Conservation (phyloP, 345 rosid species). For the Durio zibethinus region DNA sequence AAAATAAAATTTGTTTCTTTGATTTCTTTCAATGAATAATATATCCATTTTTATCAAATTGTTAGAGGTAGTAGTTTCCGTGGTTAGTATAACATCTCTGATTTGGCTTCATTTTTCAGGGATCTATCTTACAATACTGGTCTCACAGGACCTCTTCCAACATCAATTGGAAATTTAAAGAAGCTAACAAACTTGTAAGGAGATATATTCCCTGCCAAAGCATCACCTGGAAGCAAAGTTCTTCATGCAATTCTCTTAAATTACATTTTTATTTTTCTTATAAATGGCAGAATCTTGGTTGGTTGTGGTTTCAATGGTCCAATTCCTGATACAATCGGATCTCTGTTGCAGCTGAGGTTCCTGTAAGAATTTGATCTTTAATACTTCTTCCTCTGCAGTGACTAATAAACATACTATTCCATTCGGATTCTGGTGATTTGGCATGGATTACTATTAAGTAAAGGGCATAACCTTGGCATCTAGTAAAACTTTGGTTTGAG, state of each 20-base stretch:
- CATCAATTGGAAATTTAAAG: conserved; percentile 47
- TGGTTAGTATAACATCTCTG: background rate
- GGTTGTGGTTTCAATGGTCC: conserved; percentile 72
- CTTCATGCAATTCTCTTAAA: background rate
- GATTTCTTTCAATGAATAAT: background rate
- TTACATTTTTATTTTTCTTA: background rate
- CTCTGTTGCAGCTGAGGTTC: conserved; percentile 37
- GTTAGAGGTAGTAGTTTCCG: background rate
- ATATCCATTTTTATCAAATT: background rate
- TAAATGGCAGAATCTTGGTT: conserved; percentile 52
- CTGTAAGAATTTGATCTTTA: conserved; percentile 46
- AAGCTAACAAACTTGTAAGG: conserved; percentile 69
- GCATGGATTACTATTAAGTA: background rate
- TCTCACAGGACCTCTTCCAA: conserved; percentile 67
- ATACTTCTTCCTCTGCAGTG: background rate
- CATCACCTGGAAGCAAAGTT: conserved; percentile 6
- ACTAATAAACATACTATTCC: background rate
- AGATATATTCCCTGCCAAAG: background rate
- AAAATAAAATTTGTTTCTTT: background rate
- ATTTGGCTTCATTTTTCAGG: conserved; percentile 38
- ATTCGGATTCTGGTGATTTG: conserved; percentile 1
- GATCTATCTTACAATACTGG: conserved; percentile 72
- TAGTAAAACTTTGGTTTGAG: background rate
- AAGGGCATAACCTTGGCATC: background rate
- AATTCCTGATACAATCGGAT: conserved; percentile 69